phyloP scores from a whole-genome alignment of 2,329 filamentous ascomycete genomes.

The Xylariaceae sp. region DNA sequence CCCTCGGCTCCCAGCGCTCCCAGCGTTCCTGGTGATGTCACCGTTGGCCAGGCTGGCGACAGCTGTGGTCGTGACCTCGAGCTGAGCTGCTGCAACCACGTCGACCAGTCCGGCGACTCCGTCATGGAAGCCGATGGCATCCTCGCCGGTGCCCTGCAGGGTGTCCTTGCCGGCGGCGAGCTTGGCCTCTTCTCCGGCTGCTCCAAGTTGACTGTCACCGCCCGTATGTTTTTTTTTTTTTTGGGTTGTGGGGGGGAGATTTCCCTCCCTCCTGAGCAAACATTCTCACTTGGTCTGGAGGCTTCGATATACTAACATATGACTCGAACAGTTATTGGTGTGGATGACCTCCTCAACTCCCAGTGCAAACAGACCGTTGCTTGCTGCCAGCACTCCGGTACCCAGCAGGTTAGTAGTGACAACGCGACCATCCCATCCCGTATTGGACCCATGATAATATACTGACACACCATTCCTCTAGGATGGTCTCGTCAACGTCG shows the following conservation, averaged over 20 bases:
- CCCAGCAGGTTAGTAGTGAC: constrained; percentile 22
- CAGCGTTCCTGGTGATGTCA: constrained; percentile 21
- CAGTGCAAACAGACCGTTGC: constrained; percentile 31
- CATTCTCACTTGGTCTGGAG: no score
- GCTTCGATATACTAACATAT: not conserved
- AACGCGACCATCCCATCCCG: not conserved
- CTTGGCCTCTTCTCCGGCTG: constrained; percentile 30
- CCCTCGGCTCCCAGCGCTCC: constrained; percentile 10
- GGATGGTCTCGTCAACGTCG: constrained; percentile 30
- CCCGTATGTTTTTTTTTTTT: constrained; percentile 19
- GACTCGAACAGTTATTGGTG: constrained; percentile 21
- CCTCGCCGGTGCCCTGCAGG: constrained; percentile 25
- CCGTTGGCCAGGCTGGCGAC: constrained; percentile 28
- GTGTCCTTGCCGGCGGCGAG: constrained; percentile 20
- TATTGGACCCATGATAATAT: not conserved
- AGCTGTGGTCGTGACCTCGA: constrained; percentile 28
- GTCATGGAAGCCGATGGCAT: constrained; percentile 23
- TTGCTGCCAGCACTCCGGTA: constrained; percentile 31
- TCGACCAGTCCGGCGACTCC: constrained; percentile 26
- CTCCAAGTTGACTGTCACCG: constrained; percentile 29
- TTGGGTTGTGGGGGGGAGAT: no score
- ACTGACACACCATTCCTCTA: constrained; percentile 13
- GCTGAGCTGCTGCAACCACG: constrained; percentile 33
- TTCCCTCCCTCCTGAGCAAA: no score
- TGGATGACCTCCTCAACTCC: constrained; percentile 26